A percentile compares a stretch with the other conserved stretches of the same genome.
Conservation (phyloP, 2,329 filamentous ascomycete species). For the Hypoxylon sp. region DNA sequence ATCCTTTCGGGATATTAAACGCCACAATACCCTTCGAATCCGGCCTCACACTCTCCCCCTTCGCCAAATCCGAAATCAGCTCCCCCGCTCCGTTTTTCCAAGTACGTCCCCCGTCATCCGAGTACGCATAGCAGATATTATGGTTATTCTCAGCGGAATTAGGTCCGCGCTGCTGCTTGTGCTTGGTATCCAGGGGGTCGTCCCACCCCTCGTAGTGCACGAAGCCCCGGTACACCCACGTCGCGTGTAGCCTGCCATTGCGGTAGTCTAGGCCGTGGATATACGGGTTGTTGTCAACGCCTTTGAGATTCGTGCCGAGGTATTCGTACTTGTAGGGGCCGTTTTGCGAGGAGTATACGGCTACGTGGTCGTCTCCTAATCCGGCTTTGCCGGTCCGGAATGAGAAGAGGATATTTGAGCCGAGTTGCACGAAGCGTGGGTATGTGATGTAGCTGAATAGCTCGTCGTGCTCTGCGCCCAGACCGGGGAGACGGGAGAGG, state of each 20-base stretch:
- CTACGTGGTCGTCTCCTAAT: conserved; percentile 63
- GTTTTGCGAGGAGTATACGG: conserved; percentile 53
- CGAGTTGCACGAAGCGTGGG: conserved; percentile 61
- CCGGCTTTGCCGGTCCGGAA: conserved; percentile 66
- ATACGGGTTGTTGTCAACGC: conserved; percentile 64
- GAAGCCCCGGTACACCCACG: conserved; percentile 65
- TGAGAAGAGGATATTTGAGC: conserved; percentile 58
- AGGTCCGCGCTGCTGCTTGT: conserved; percentile 59
- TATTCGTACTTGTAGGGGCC: conserved; percentile 50
- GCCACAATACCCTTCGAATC: conserved; percentile 58
- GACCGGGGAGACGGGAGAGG: conserved; percentile 54
- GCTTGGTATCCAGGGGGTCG: conserved; percentile 56
- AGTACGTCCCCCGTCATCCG: conserved; percentile 58
- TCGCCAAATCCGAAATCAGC: conserved; percentile 53
- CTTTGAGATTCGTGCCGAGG: conserved; percentile 64
- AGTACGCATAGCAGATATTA: conserved; percentile 63
- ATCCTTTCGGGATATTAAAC: conserved; percentile 60
- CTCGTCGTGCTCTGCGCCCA: conserved; percentile 46
- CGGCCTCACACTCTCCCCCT: conserved; percentile 57
- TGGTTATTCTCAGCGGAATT: conserved; percentile 63
- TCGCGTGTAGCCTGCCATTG: conserved; percentile 56
- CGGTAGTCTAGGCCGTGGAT: conserved; percentile 62
- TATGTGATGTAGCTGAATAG: conserved; percentile 61
- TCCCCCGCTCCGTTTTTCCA: conserved; percentile 59
- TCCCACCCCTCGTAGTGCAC: conserved; percentile 60